Base-by-base conservation (phyloP, 2,329 filamentous ascomycete species). In the Ophiognomonia clavigignenti-juglandacearum region DNA sequence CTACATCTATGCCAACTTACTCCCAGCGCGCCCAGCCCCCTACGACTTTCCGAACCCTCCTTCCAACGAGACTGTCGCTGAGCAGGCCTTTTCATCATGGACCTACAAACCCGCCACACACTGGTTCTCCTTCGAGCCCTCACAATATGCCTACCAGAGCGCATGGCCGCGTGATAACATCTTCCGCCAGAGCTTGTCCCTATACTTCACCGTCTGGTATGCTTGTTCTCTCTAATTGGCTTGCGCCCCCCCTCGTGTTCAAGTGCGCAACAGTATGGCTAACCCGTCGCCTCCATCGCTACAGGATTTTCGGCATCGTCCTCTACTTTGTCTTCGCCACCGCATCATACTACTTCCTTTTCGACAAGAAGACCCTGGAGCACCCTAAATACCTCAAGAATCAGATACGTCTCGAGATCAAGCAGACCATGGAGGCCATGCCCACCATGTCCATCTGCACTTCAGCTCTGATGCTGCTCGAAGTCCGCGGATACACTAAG, bases 381-480 rank as follows among this genome's bases (percentile, higher is more conserved):
- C 92, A 97, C 65, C 92, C 92, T 39, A 93, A 93, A 63, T 97
- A 92, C 67, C 84, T 96, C 61, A 95, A 93, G 71, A 92, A 96
- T 69, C 92, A 96, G 67, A 85, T 96, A 54, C 73, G 76, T 50
- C 78, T 90, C 59, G 92, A 97, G 66, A 96, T 97, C 60, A 73
- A 74, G 54, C 89, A 95, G 69, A 83, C 91, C 53, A 81, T 84
- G 68, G 66, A 68, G 39, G 75, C 89, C 31, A 83, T 96, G 72
- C 91, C 91, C 18, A 64, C 82, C 63, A 96, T 96, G 85, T 78
- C 90, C 42, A 55, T 92, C 48, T 76, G 91, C 64, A 96, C 90
- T 9, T 81, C 82, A 1, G 85, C 88, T 14, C 82, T 88, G 67
- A 93, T 96, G 75, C 71, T 93, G 37, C 70, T 78, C 55, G 92